Evolutionary conservation across 2,329 filamentous ascomycete genomes (phyloP), one percentile per base, ranked within the genome.

Genomic region (Ceratocystis destructans): DNA sequence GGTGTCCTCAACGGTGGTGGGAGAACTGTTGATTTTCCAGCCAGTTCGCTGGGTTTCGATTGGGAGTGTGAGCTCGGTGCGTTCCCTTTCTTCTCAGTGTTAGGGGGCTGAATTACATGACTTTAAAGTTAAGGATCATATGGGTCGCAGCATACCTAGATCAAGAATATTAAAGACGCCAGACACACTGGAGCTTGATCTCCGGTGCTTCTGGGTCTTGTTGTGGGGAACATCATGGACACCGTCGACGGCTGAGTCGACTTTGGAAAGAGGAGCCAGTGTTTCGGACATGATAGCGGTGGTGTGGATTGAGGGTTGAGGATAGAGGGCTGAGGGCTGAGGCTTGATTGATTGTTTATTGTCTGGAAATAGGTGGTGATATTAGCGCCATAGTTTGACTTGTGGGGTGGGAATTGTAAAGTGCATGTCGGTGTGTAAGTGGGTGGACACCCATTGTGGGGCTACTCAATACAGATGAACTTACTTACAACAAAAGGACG

Each of bases 1-100:
- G 73, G 88, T 87, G 71, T 96, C 93, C 37, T 96, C 92, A 63
- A 96, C 76, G 48, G 83, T 83, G 69, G 80, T 78, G 53, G 90
- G 83, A 45, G 91, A 93, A 65, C 87, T 89, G 83, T 97, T 97
- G 75, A 97, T 87, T 79, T 94, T 96, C 93, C 90, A 96, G 77
- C 89, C 90, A 68, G 91, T 87, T 78, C 86, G 87, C 76, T 95
- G 90, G 66, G 90, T 95, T 78, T 96, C 90, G 68, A 84, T 80
- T 46, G 89, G 86, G 72, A 96, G 86, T 72, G 86, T 74, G 67
- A 96, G 80, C 69, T 88, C 83, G 71, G 84, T 87, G 66, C 82
- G 82, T 73, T 90, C 84, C 73, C 85, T 85, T 77, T 92, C 90
- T 95, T 75, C 70, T 50, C 0, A 44, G 17, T 57, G 70, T 73